Base-by-base conservation (phyloP, 805 yeast genomes). In the Starmerella khaoyaiensis region DNA sequence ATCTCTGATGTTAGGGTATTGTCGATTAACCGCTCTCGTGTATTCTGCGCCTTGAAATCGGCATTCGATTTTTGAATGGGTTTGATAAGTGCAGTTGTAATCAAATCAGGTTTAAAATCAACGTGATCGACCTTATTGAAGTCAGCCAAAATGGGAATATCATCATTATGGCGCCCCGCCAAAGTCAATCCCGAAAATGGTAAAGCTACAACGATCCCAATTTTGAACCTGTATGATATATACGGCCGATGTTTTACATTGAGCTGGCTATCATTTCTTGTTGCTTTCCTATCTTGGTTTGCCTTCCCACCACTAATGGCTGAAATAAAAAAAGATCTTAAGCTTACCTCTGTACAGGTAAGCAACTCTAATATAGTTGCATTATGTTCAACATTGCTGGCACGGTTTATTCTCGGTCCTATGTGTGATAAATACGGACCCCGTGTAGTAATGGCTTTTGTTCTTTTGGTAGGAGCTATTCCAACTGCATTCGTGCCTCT, bases 401-500 rank as follows among this genome's bases (percentile, higher is more conserved):
- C 47, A 5, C 34, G 47, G 14, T 43, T 43, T 22, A 14, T 34
- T 5, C 40, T 43, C 1, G 47, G 47, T 2, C 47, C 47, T 8
- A 17, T 40, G 15, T 40, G 44, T 16, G 47, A 43, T 19, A 33
- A 31, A 6, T 43, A 37, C 23, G 47, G 47, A 1, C 47, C 47
- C 10, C 38, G 47, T 12, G 6, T 18, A 4, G 30, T 26, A 9
- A 43, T 43, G 47, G 44, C 45, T 12, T 31, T 15, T 9, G 31
- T 32, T n/a, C 30, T 43, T 6, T 22, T 43, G 17, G 34, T 31
- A 7, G 47, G 47, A 3, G 47, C 47, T 11, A 30, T 43, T 12
- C 44, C 45, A 3, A 43, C 47, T 4, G 47, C 47, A 4, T 40
- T 43, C 31, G 44, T 43, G 9, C 47, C 47, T 3, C 29, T 40